Evolutionary conservation across 2,329 filamentous ascomycete genomes (phyloP).

Genomic region (Juglanconis oblonga): DNA sequence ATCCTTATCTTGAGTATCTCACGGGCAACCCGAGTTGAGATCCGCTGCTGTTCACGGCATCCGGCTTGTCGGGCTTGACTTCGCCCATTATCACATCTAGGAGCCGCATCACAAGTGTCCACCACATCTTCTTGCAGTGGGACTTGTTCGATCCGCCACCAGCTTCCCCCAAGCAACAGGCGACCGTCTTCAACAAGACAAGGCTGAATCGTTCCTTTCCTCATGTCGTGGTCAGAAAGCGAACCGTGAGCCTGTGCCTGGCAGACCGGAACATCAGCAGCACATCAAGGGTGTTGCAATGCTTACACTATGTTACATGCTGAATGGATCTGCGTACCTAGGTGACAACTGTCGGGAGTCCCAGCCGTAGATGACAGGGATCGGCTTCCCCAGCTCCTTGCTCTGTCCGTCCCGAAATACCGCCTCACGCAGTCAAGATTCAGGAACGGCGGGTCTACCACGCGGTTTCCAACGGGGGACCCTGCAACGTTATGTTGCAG

Average conservation of each 20-base stretch:
- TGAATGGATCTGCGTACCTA: not conserved
- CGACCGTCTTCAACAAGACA: not conserved
- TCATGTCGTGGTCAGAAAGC: not conserved
- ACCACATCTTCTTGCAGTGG: too few relatives aligned
- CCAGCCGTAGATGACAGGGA: slow-evolving; percentile 7
- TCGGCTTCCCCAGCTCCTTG: slow-evolving; percentile 11
- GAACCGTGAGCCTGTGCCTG: not conserved
- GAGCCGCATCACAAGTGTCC: not conserved
- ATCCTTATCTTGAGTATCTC: too few relatives aligned
- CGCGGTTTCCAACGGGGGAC: not conserved
- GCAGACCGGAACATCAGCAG: not conserved
- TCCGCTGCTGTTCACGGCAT: not conserved
- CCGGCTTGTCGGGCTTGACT: not conserved
- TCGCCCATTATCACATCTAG: not conserved
- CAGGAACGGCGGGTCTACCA: slow-evolving; percentile 7
- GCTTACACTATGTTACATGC: too few relatives aligned
- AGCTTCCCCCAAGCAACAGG: not conserved
- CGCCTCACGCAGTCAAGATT: slow-evolving; percentile 5
- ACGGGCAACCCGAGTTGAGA: too few relatives aligned
- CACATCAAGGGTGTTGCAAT: too few relatives aligned
- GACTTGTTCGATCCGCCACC: too few relatives aligned
- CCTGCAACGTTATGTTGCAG: slow-evolving; percentile 4
- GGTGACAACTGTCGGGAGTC: slow-evolving; percentile 7
- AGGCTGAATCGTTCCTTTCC: not conserved
- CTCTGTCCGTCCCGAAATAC: slow-evolving; percentile 12